phyloP scores from a whole-genome alignment of 208 protist genomes.

The Leishmania guyanensis region DNA sequence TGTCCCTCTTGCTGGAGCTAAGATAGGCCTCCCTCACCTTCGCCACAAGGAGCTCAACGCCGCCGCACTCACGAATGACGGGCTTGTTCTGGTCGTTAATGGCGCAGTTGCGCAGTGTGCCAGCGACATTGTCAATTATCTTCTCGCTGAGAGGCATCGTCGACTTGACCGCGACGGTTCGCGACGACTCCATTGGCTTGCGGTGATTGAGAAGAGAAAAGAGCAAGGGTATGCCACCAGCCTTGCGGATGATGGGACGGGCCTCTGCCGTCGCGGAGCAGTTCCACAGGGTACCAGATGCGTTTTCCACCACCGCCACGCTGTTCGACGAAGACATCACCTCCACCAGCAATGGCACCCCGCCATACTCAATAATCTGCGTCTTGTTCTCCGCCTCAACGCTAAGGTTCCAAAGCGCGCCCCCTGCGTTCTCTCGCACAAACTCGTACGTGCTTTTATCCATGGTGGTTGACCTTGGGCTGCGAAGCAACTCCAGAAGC shows the following conservation, averaged over 20 bases:
- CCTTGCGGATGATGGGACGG: constrained; percentile 80
- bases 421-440: constrained; percentile 92
- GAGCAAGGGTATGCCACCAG: constrained; percentile 81
- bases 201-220: constrained; percentile 64
- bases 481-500: constrained; percentile 76
- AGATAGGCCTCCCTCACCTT: constrained; percentile 60
- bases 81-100: constrained; percentile 94
- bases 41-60: constrained; percentile 78
- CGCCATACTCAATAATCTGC: constrained; percentile 89
- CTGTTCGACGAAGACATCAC: constrained; percentile 71
- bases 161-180: constrained; percentile 13
- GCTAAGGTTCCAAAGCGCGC: constrained; percentile 92
- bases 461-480: constrained; percentile 11
- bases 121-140: constrained; percentile 90
- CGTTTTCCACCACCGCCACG: constrained; percentile 88
- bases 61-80: constrained; percentile 80
- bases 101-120: constrained; percentile 92
- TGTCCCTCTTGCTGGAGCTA: constrained; percentile 6
- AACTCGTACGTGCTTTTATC: constrained; percentile 61
- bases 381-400: constrained; percentile 92
- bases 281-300: constrained; percentile 93
- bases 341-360: constrained; percentile 77
- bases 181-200: constrained; percentile 31
- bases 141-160: constrained; percentile 61
- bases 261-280: constrained; percentile 88